These are phyloP conservation scores for Botryosphaeria dothidea DNA, from an alignment of 2,329 filamentous ascomycete genomes.

Conservation along the genomic window DNA sequence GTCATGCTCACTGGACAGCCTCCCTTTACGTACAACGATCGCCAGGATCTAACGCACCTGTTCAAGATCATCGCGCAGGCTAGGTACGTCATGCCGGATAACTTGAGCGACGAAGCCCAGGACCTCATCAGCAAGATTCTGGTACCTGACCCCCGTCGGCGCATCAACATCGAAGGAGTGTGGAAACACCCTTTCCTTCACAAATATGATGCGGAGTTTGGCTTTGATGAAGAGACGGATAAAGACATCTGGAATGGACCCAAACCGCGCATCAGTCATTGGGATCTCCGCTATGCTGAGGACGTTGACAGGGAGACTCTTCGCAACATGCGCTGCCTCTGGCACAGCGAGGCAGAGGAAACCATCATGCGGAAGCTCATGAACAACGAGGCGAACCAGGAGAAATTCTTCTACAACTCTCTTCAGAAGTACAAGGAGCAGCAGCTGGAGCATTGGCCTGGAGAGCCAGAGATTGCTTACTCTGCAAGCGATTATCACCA, in stretches of 20 bases:
- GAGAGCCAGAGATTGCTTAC: slow-evolving; percentile 70
- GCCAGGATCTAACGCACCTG: slow-evolving; percentile 60
- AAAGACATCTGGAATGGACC: slow-evolving; percentile 56
- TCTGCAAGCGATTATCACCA: slow-evolving; percentile 86
- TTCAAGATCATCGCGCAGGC: slow-evolving; percentile 59
- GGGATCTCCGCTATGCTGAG: slow-evolving; percentile 59
- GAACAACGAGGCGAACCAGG: slow-evolving; percentile 68
- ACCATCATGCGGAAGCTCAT: slow-evolving; percentile 69
- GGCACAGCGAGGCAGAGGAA: slow-evolving; percentile 80
- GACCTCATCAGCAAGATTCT: slow-evolving; percentile 81
- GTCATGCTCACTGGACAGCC: slow-evolving; percentile 81
- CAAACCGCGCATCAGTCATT: slow-evolving; percentile 60
- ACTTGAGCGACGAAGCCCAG: slow-evolving; percentile 65
- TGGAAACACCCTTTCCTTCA: slow-evolving; percentile 85
- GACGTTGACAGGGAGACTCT: slow-evolving; percentile 81
- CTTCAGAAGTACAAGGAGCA: slow-evolving; percentile 80
- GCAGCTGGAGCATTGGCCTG: slow-evolving; percentile 81
- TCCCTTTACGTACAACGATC: slow-evolving; percentile 65
- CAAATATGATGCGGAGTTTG: slow-evolving; percentile 73
- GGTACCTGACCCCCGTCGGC: slow-evolving; percentile 72
- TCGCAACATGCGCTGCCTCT: slow-evolving; percentile 83
- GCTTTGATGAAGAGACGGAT: slow-evolving; percentile 60
- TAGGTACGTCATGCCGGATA: slow-evolving; percentile 47
- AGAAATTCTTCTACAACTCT: slow-evolving; percentile 90
- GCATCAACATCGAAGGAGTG: slow-evolving; percentile 78